Evolutionary conservation across 2,329 filamentous ascomycete species (phyloP).

Genomic region (Colletotrichum ledebouriae): DNA sequence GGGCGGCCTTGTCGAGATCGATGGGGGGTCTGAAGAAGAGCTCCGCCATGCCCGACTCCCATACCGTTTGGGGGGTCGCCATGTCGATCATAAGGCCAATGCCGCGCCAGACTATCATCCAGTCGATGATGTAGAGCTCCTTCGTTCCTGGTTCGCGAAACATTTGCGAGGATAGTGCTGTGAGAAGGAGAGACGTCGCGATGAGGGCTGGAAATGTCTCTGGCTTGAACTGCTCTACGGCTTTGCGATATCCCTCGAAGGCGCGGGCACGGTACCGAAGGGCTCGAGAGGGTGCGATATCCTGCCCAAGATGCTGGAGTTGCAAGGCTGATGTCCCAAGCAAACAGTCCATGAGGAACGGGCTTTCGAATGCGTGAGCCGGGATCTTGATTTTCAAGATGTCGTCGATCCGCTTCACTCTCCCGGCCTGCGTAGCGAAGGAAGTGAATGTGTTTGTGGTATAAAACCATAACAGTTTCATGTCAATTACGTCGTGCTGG

Average conservation of each 20-base stretch:
- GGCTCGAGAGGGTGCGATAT: slow-evolving; percentile 55
- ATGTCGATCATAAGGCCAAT: slow-evolving; percentile 63
- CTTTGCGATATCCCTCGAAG: slow-evolving; percentile 65
- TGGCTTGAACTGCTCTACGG: slow-evolving; percentile 61
- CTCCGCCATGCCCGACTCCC: slow-evolving; percentile 58
- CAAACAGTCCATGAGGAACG: slow-evolving; percentile 68
- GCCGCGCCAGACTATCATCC: slow-evolving; percentile 69
- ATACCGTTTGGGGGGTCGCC: slow-evolving; percentile 49
- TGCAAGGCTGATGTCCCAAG: slow-evolving; percentile 66
- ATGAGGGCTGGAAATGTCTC: slow-evolving; percentile 64
- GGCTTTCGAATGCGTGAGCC: slow-evolving; percentile 63
- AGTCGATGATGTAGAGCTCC: slow-evolving; percentile 66
- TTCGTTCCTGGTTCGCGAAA: slow-evolving; percentile 62
- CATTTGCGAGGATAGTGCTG: slow-evolving; percentile 62
- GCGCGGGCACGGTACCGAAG: slow-evolving; percentile 62
- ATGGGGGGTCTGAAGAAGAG: slow-evolving; percentile 65
- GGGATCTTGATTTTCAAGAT: slow-evolving; percentile 63
- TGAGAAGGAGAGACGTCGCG: slow-evolving; percentile 64
- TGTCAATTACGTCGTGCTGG: slow-evolving; percentile 56
- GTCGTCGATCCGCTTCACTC: slow-evolving; percentile 53
- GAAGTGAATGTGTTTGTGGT: slow-evolving; percentile 60
- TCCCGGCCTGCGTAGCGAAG: slow-evolving; percentile 58
- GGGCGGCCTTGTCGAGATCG: slow-evolving; percentile 57
- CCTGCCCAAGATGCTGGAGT: slow-evolving; percentile 57
- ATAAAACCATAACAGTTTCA: slow-evolving; percentile 70